phyloP scores from a whole-genome alignment of 257 asterid species.

The Lithospermum erythrorhizon region DNA sequence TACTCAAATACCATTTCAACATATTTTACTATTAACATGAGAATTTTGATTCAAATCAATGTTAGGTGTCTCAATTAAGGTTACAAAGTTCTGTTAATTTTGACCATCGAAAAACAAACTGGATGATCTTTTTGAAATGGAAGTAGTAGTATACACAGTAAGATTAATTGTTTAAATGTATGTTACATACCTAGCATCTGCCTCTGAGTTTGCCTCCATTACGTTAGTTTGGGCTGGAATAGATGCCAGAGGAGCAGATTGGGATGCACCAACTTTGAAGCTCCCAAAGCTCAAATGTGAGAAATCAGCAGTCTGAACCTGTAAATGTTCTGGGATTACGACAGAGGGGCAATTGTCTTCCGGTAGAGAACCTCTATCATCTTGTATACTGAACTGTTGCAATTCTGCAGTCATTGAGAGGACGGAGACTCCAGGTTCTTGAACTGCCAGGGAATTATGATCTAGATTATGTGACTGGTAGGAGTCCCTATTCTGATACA shows the following conservation, averaged over 20 bases:
- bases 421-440: slow-evolving; percentile 34
- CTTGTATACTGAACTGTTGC: slow-evolving; percentile 44
- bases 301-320: slow-evolving; percentile 64
- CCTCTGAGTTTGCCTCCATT: slow-evolving; percentile 40
- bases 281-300: slow-evolving; percentile 92
- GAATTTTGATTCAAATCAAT: too few relatives aligned
- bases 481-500: slow-evolving; percentile 24
- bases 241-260: slow-evolving; percentile 39
- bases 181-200: slow-evolving; percentile 38
- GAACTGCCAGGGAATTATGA: slow-evolving; percentile 39
- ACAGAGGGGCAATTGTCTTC: slow-evolving; percentile 53
- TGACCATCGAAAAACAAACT: too few relatives aligned
- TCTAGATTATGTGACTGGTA: slow-evolving; percentile 38
- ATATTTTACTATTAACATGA: too few relatives aligned
- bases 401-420: slow-evolving; percentile 45
- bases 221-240: slow-evolving; percentile 28
- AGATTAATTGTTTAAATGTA: too few relatives aligned
- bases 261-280: slow-evolving; percentile 43
- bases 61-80: too few relatives aligned
- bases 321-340: slow-evolving; percentile 77
- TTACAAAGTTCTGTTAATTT: too few relatives aligned
- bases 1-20: too few relatives aligned
- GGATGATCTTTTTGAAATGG: too few relatives aligned
- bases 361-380: slow-evolving; percentile 32
- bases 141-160: too few relatives aligned